A percentile compares a stretch with the other conserved stretches of the same genome.
Conservation (phyloP, 345 rosid species). For the Citrus maxima region DNA sequence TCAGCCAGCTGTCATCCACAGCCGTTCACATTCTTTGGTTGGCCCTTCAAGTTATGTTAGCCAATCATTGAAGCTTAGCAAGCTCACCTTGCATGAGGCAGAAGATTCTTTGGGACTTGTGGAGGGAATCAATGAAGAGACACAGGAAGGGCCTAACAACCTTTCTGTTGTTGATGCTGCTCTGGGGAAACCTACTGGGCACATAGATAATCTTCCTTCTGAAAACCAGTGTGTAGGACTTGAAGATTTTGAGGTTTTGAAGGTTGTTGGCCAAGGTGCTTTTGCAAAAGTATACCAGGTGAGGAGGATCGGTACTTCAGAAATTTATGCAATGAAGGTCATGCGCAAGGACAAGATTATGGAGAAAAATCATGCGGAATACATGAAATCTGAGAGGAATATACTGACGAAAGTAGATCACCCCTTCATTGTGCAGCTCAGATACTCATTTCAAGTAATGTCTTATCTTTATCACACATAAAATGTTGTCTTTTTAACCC, state of each 20-base stretch:
- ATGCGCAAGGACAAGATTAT: conserved; percentile 49
- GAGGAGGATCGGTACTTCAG: conserved; percentile 39
- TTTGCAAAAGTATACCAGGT: conserved; percentile 51
- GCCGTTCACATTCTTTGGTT: conserved; percentile 51
- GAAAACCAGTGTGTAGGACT: conserved; percentile 34
- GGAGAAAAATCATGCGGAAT: conserved; percentile 46
- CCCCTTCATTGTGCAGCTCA: conserved; percentile 50
- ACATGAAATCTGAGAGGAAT: conserved; percentile 51
- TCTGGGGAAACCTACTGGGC: conserved; percentile 10
- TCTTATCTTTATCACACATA: not conserved
- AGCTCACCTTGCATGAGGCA: conserved; percentile 39
- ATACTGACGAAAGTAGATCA: conserved; percentile 45
- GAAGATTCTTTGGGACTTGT: conserved; percentile 28
- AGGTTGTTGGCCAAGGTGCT: conserved; percentile 53
- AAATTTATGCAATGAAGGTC: conserved; percentile 52
- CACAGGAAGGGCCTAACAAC: conserved; percentile 6
- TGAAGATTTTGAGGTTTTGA: conserved; percentile 46
- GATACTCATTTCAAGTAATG: conserved; percentile 43
- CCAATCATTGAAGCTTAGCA: conserved; percentile 45
- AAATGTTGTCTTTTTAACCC: not conserved
- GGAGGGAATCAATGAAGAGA: conserved; percentile 13
- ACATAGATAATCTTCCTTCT: conserved; percentile 11
- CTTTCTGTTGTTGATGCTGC: conserved; percentile 9
- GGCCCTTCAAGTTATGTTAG: conserved; percentile 48
- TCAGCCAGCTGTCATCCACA: conserved; percentile 39